Evolutionary conservation across 306 rosid species (phyloP).

Genomic region (Sesbania bispinosa): DNA sequence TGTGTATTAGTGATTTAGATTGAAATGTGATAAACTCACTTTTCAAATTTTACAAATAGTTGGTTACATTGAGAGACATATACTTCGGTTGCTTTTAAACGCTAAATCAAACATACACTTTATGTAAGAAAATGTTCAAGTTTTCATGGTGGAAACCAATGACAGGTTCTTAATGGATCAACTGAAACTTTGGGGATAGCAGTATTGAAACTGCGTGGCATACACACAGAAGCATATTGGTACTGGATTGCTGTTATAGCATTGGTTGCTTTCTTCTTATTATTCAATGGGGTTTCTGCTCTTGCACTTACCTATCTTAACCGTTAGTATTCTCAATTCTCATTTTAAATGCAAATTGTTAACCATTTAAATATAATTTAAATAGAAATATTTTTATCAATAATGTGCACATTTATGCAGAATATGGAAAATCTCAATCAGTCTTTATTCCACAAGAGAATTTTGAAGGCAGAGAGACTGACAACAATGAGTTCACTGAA

Average conservation of each 20-base stretch:
- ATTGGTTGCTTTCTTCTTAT: slow-evolving; percentile 22
- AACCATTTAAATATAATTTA: not conserved
- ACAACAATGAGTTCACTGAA: not conserved
- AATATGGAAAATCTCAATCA: slow-evolving; percentile 19
- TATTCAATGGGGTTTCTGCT: slow-evolving; percentile 23
- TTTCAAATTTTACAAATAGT: no score
- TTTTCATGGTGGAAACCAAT: not conserved
- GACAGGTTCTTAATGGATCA: slow-evolving; percentile 33
- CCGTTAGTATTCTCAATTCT: slow-evolving; percentile 24
- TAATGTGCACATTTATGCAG: not conserved
- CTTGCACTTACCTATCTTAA: slow-evolving; percentile 32
- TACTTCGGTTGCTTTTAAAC: no score
- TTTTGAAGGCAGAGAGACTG: not conserved
- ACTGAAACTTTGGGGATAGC: slow-evolving; percentile 26
- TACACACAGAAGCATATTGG: slow-evolving; percentile 12
- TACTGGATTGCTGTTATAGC: slow-evolving; percentile 29
- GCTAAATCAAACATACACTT: no score
- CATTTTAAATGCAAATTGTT: not conserved
- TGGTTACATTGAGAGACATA: no score
- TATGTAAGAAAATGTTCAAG: not conserved
- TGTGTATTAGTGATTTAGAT: no score
- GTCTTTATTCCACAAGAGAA: not conserved
- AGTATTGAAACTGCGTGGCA: slow-evolving; percentile 22
- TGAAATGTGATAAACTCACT: no score
- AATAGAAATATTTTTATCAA: not conserved